Percentiles rank a stretch among this genome's conserved stretches.
Conservation (phyloP, 495 filamentous ascomycete genomes). For the Aspergillus incahuasiensis region DNA sequence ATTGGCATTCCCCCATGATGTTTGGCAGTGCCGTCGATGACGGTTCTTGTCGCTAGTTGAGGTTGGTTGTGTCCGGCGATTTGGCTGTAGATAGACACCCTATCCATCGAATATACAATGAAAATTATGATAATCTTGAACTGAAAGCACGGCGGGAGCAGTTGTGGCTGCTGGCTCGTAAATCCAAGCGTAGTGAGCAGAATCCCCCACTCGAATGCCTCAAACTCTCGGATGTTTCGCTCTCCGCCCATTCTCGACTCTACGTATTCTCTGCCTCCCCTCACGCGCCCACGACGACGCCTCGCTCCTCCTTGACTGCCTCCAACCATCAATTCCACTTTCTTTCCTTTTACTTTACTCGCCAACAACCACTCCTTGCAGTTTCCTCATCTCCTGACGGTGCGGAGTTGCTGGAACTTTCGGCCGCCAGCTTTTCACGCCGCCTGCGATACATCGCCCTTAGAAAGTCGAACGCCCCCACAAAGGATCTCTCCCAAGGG, state of each 20-base stretch:
- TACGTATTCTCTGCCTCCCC: slow-evolving; percentile 7
- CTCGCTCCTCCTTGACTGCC: slow-evolving; percentile 11
- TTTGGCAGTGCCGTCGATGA: slow-evolving; percentile 21
- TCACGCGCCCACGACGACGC: slow-evolving; percentile 12
- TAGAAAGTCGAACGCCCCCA: slow-evolving; percentile 1
- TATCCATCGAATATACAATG: slow-evolving; percentile 37
- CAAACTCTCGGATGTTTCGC: slow-evolving; percentile 1
- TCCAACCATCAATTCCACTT: slow-evolving; percentile 3
- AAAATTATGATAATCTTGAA: slow-evolving; percentile 9
- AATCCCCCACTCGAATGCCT: slow-evolving; percentile 9
- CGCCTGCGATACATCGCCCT: slow-evolving; percentile 10
- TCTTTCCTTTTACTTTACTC: not conserved
- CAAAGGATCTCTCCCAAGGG: not conserved
- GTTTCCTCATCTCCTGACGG: slow-evolving; percentile 5
- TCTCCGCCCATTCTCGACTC: slow-evolving; percentile 1
- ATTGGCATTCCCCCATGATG: slow-evolving; percentile 9
- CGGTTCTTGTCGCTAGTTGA: slow-evolving; percentile 1
- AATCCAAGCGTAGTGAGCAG: not conserved
- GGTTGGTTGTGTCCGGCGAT: slow-evolving; percentile 21
- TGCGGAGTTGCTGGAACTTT: slow-evolving; percentile 6
- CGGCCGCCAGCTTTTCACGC: slow-evolving; percentile 11
- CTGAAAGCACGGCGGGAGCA: not conserved
- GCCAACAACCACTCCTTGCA: not conserved
- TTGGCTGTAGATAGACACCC: slow-evolving; percentile 41
- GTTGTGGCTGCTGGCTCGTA: not conserved